These are phyloP conservation scores for Oryza coarctata DNA, from an alignment of 176 grass and related monocot species.

Conservation along the genomic window DNA sequence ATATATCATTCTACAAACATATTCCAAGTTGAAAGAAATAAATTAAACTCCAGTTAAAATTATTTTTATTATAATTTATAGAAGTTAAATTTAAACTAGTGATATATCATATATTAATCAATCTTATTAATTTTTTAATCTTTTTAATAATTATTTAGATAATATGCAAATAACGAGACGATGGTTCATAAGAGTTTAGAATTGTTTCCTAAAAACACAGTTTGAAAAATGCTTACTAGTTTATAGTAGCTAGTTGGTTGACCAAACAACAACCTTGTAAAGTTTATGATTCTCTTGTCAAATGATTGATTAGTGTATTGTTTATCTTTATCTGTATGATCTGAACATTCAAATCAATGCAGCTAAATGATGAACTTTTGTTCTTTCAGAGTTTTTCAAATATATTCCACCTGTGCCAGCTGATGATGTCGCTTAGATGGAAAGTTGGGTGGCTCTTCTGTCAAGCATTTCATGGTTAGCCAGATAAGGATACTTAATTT, in stretches of 20 bases:
- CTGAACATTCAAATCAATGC: neutral
- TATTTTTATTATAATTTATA: too few species aligned
- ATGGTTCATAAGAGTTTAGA: too few species aligned
- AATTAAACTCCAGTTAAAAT: too few species aligned
- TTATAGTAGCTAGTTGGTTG: neutral
- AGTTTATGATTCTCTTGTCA: neutral
- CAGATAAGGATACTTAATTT: neutral
- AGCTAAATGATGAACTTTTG: neutral
- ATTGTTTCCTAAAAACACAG: neutral
- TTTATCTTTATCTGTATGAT: neutral
- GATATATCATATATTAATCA: too few species aligned
- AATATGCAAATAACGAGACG: too few species aligned
- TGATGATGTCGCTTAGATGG: neutral
- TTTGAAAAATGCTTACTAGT: neutral
- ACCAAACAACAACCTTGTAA: neutral
- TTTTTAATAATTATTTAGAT: too few species aligned
- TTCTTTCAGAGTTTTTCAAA: neutral
- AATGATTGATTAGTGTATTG: neutral
- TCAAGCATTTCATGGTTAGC: neutral
- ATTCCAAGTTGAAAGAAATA: too few species aligned
- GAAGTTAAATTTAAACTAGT: too few species aligned
- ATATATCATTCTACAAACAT: too few species aligned
- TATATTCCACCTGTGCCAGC: neutral
- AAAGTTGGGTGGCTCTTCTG: neutral
- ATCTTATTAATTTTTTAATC: too few species aligned